Base-by-base conservation (phyloP, 2,329 filamentous ascomycete genomes). In the Pyricularia sp. region DNA sequence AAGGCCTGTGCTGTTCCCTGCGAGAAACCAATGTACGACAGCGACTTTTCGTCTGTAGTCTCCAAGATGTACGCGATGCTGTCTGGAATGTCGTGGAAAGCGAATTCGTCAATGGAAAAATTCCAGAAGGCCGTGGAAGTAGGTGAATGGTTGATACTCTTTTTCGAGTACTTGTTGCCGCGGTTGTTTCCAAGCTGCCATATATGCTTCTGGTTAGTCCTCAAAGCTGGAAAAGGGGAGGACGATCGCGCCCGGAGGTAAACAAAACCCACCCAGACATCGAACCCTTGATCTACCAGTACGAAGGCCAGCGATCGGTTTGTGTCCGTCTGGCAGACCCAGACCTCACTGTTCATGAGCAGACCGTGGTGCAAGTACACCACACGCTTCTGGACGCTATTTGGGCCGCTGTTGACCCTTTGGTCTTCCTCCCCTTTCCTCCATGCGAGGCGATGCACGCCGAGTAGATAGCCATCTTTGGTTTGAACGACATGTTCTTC, bases 91-190 rank as follows among this genome's bases (percentile, higher is more conserved):
- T 99, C 95, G 77, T 98, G 89, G 75, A 99, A 97, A 65, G 95
- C 95, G 77, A 99, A 99, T 76, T 99, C 92, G 77, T 99, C 95
- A 76, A 99, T 98, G 67, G 93, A 97, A 77, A 99, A 99, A 78
- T 97, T 90, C 95, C 95, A 99, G 78, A 99, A 99, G 17, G 87
- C 84, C 55, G 85, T 81, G 2, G 91, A 90, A 0, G 88, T 90
- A 0, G 95, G 94, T 0, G 92, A 90, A 71, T 84, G 83, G 70
- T 90, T 85, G 67, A 94, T 87, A 2, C 90, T 94, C 80, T 99
- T 99, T 79, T 98, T 99, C 64, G 93, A 97, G 81, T 99, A 99
- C 78, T 99, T 99, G 85, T 99, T 99, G 66, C 95, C 95, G 50
- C 95, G 90, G 76, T 99, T 99, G 79, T 99, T 99, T 67, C 95